Conservation (phyloP, 2,329 filamentous ascomycete genomes). For the Amylocarpus encephaloides region DNA sequence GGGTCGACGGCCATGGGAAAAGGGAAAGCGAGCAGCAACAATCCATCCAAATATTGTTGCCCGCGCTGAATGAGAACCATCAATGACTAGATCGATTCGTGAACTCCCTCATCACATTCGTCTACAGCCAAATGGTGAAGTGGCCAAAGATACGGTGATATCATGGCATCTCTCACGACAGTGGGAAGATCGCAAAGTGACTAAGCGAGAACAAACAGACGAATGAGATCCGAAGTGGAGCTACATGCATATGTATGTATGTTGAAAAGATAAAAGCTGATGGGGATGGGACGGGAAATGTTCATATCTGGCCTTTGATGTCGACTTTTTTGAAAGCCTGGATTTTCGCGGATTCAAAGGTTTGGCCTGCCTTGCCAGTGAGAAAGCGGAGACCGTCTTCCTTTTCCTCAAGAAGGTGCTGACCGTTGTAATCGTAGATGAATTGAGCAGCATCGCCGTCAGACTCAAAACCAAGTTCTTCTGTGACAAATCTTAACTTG, state of each 20-base stretch:
- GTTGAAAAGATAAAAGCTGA: slow-evolving; percentile 8
- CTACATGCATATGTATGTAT: slow-evolving; percentile 19
- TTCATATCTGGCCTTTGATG: slow-evolving; percentile 90
- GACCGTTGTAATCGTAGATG: slow-evolving; percentile 71
- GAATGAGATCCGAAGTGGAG: slow-evolving; percentile 16
- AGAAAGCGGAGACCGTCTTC: slow-evolving; percentile 67
- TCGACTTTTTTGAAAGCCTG: slow-evolving; percentile 82
- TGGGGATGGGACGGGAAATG: slow-evolving; percentile 13
- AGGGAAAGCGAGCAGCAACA: slow-evolving; percentile 2
- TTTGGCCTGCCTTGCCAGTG: slow-evolving; percentile 62
- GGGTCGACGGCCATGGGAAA: slow-evolving; percentile 4
- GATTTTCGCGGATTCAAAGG: slow-evolving; percentile 69
- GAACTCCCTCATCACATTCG: slow-evolving; percentile 11
- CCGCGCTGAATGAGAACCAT: slow-evolving; percentile 5
- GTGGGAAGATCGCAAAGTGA: slow-evolving; percentile 11
- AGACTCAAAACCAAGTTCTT: slow-evolving; percentile 92
- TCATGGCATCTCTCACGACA: slow-evolving; percentile 6
- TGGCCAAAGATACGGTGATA: slow-evolving; percentile 13
- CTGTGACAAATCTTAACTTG: slow-evolving; percentile 83
- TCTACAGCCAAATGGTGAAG: slow-evolving; percentile 12
- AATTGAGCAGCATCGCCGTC: slow-evolving; percentile 89
- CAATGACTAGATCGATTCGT: slow-evolving; percentile 9
- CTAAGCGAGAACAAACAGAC: slow-evolving; percentile 14
- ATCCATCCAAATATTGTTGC: slow-evolving; percentile 8
- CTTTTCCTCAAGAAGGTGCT: slow-evolving; percentile 70